Evolutionary conservation across 2,329 filamentous ascomycete genomes (phyloP).

Genomic region (Cladosporium sp.): DNA sequence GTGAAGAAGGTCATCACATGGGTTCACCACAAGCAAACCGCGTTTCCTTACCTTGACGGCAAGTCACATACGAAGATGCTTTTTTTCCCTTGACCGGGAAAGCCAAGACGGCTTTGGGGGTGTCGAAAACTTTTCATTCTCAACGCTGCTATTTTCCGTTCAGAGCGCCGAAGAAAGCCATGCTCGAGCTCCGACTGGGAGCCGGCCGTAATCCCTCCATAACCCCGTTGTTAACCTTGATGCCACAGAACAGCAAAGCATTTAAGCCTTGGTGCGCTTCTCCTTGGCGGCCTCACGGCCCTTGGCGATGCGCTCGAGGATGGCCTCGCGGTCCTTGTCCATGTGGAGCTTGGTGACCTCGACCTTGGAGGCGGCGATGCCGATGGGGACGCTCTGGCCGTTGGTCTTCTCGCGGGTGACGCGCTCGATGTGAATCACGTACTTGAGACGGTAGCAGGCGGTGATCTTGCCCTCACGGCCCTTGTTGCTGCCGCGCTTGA

Average conservation of each 20-base stretch:
- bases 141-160: constrained; percentile 21
- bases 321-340: constrained; percentile 89
- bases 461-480: constrained; percentile 98
- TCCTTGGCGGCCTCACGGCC: constrained; percentile 69
- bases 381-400: constrained; percentile 92
- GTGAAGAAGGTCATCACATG: background rate
- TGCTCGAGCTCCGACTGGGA: constrained; percentile 19
- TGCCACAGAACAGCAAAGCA: constrained; percentile 19
- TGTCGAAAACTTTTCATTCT: constrained; percentile 22
- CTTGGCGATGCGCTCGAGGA: constrained; percentile 80
- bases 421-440: constrained; percentile 94
- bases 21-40: background rate
- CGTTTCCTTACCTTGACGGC: background rate
- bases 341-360: constrained; percentile 99
- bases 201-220: constrained; percentile 20
- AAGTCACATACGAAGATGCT: constrained; percentile 1
- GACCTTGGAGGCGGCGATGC: constrained; percentile 94
- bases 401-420: constrained; percentile 96
- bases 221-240: constrained; percentile 16
- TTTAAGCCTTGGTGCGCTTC: constrained; percentile 54
- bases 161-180: constrained; percentile 21
- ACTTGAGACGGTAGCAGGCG: constrained; percentile 98
- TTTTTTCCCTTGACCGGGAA: constrained; percentile 7
- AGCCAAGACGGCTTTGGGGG: constrained; percentile 20
- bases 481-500: constrained; percentile 93